These are phyloP conservation scores for Sclerotinia subarctica DNA, from an alignment of 2,329 filamentous ascomycete genomes.

Conservation along the genomic window DNA sequence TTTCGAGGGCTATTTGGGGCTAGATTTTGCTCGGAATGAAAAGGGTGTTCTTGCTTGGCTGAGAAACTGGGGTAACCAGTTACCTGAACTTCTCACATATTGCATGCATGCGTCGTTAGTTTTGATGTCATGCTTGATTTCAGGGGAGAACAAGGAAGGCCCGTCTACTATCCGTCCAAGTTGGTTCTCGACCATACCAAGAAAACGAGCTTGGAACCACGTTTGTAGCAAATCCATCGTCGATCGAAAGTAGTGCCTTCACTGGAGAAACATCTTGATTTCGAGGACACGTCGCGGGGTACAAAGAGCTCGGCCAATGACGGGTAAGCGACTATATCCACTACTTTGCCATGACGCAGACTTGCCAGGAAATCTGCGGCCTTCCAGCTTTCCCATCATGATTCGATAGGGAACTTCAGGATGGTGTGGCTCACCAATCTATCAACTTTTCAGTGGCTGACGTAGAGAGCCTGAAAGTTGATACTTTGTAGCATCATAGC, in stretches of 20 bases:
- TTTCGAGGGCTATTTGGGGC: background rate
- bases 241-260: background rate
- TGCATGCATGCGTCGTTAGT: constrained; percentile 6
- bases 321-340: background rate
- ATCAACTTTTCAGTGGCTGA: constrained; percentile 13
- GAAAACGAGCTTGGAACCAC: background rate
- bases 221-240: background rate
- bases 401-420: background rate
- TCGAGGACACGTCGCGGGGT: background rate
- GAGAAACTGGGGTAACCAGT: background rate
- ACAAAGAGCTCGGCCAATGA: background rate
- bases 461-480: constrained; percentile 9
- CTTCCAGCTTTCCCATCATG: constrained; percentile 13
- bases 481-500: constrained; percentile 12
- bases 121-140: constrained; percentile 14
- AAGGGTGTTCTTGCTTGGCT: background rate
- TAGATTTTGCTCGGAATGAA: background rate
- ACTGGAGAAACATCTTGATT: background rate
- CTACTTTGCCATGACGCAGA: constrained; percentile 9
- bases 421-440: background rate
- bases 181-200: constrained; percentile 1
- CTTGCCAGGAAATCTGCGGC: constrained; percentile 4
- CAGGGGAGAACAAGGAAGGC: background rate
- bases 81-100: background rate
- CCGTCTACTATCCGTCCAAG: background rate